Percentiles rank a stretch among this genome's conserved stretches.
Conservation (phyloP, 1,284 basidiomycete genomes). For the Uromyces viciae-fabae region DNA sequence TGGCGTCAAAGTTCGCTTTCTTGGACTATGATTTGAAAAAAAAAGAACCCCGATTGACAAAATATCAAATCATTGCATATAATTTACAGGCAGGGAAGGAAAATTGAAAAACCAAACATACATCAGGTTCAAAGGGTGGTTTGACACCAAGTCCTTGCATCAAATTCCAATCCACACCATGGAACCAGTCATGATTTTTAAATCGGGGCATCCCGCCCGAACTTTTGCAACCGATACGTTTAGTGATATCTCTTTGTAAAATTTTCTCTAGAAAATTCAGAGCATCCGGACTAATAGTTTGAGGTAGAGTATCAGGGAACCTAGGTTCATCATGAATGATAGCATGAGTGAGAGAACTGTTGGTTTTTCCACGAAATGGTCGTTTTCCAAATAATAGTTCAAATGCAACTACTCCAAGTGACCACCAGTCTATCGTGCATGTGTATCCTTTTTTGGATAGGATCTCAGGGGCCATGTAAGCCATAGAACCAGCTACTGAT, state of each 20-base stretch:
- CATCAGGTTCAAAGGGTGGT: conserved; percentile 88
- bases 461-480: conserved; percentile 73
- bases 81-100: not conserved
- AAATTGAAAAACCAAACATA: conserved; percentile 57
- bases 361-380: conserved; percentile 86
- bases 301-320: conserved; percentile 30
- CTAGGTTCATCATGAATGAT: conserved; percentile 60
- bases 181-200: conserved; percentile 58
- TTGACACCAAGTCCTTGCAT: conserved; percentile 73
- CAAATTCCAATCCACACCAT: conserved; percentile 77
- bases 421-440: conserved; percentile 93
- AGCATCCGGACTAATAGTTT: conserved; percentile 25
- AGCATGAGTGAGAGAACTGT: conserved; percentile 79
- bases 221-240: conserved; percentile 75
- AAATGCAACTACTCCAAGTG: conserved; percentile 83
- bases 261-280: conserved; percentile 59
- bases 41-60: no score
- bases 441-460: conserved; percentile 63
- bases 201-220: conserved; percentile 62
- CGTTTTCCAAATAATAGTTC: conserved; percentile 86
- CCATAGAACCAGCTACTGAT: conserved; percentile 92
- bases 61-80: not conserved
- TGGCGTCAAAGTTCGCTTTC: conserved; percentile 98
- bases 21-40: no score
- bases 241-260: conserved; percentile 75